These are phyloP conservation scores for Erodium texanum DNA, from an alignment of 441 rosid genomes.

Conservation along the genomic window DNA sequence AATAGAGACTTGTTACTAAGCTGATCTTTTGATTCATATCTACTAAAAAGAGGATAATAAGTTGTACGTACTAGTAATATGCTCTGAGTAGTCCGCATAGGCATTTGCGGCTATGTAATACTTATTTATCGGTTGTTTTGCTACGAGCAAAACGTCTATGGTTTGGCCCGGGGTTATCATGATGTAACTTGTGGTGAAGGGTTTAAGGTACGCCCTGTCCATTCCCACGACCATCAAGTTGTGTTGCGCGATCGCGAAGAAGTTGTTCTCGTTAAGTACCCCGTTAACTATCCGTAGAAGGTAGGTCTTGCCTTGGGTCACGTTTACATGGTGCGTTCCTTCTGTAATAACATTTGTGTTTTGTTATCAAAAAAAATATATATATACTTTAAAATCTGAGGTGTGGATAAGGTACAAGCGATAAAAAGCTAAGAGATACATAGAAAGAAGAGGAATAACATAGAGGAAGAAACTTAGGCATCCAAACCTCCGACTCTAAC, in stretches of 20 bases:
- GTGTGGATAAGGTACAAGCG: too few species aligned
- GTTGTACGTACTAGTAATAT: conserved; percentile 20
- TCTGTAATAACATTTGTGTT: too few species aligned
- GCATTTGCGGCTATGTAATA: conserved; percentile 19
- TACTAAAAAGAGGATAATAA: neutral
- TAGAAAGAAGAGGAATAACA: too few species aligned
- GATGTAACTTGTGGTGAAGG: too few species aligned
- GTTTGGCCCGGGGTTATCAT: conserved; percentile 18
- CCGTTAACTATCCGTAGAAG: conserved; percentile 46
- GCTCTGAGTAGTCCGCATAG: conserved; percentile 19
- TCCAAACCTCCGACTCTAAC: too few species aligned
- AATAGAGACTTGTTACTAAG: too few species aligned
- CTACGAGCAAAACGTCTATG: conserved; percentile 5
- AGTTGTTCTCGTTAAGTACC: conserved; percentile 40
- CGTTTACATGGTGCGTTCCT: conserved; percentile 17
- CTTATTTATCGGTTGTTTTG: neutral
- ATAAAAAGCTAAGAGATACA: too few species aligned
- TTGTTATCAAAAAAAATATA: too few species aligned
- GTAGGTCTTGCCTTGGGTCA: conserved; percentile 35
- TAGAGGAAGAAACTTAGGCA: too few species aligned
- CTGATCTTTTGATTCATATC: too few species aligned
- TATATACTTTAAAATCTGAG: too few species aligned
- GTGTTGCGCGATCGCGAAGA: conserved; percentile 50
- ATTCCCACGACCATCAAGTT: conserved; percentile 22
- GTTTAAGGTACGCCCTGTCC: conserved; percentile 4